Base-by-base conservation (phyloP, 805 yeast species). In the Hanseniaspora clermontiae region DNA sequence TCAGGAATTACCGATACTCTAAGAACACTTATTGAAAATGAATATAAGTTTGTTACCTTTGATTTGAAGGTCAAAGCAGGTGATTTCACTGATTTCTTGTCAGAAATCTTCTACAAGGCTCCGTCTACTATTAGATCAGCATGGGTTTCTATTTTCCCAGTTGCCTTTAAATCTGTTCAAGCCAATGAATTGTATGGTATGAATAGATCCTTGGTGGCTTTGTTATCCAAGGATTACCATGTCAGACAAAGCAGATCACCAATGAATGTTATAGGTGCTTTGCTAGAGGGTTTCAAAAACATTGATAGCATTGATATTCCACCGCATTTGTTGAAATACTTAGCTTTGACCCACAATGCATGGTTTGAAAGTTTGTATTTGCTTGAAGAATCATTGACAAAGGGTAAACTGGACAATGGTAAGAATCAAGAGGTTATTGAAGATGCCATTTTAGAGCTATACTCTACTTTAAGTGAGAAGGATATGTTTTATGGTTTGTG, bases 401-500 rank as follows among this genome's bases (percentile, higher is more conserved):
- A 75, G 24, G 83, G 88, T 1, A 69, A 76, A 4, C 77, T 80
- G 45, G 90, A 85, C 34, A 87, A 83, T 63, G 75, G 80, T 11
- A 83, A 83, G 58, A 87, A 91, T 15, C 77, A 83, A 29, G 96
- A 90, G 58, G 83, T 89, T 2, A 88, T 87, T 57, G 83, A 84
- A 59, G 97, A 93, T 70, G 96, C 98, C 0, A 70, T 93, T 46
- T 80, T 89, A 38, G 97, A 95, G 69, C 72, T 91, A 68, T 93
- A 91, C 64, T 83, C 95, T 5, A 80, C 84, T 9, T 70, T 93
- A 54, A 95, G 88, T 63, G 98, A 93, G 64, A 95, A 87, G 55
- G 98, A 93, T 64, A 86, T 91, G 90, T 93, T 90, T 67, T 93
- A 93, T 67, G 99, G 99, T 3, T 75, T 89, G 61, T 93, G 99